Evolutionary conservation across 2,329 filamentous ascomycete genomes (phyloP).

Genomic region (Pezicula carpinea): DNA sequence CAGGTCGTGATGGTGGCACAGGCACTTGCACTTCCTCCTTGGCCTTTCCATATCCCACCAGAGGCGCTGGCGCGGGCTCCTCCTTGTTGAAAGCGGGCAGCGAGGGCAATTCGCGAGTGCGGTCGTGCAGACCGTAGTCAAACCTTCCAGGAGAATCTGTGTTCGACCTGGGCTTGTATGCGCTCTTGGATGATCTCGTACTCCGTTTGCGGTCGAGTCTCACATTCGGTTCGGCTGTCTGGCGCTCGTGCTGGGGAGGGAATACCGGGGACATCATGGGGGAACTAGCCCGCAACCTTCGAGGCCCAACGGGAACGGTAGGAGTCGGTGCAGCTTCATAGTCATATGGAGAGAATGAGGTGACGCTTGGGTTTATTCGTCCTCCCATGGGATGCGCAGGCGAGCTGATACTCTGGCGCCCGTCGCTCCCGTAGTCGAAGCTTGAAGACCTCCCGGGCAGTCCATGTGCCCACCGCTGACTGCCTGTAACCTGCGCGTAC

Average conservation of each 20-base stretch:
- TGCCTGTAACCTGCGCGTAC: constrained; percentile 52
- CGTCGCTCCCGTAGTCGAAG: constrained; percentile 60
- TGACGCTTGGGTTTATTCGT: constrained; percentile 11
- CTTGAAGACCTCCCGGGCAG: constrained; percentile 59
- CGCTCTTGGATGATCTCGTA: constrained; percentile 46
- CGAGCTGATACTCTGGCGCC: constrained; percentile 24
- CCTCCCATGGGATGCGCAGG: constrained; percentile 26
- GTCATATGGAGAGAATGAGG: constrained; percentile 36
- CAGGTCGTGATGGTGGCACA: constrained; percentile 53
- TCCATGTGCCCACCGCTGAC: constrained; percentile 51
- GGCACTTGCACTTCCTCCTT: constrained; percentile 33
- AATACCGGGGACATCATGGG: constrained; percentile 26
- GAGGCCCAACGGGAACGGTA: constrained; percentile 75
- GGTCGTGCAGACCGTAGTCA: constrained; percentile 28
- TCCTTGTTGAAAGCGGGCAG: constrained; percentile 37
- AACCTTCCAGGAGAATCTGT: constrained; percentile 29
- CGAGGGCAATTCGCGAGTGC: constrained; percentile 22
- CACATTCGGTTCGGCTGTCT: constrained; percentile 21
- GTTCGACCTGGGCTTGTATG: constrained; percentile 29
- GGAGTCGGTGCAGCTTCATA: constrained; percentile 84
- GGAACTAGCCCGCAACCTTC: constrained; percentile 42
- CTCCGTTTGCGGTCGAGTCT: constrained; percentile 53
- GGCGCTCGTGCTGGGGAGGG: constrained; percentile 10
- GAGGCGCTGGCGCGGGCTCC: constrained; percentile 47
- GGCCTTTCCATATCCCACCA: constrained; percentile 45